Evolutionary conservation across 768 basidiomycete species (phyloP).

Genomic region (Steccherinum ochraceum): DNA sequence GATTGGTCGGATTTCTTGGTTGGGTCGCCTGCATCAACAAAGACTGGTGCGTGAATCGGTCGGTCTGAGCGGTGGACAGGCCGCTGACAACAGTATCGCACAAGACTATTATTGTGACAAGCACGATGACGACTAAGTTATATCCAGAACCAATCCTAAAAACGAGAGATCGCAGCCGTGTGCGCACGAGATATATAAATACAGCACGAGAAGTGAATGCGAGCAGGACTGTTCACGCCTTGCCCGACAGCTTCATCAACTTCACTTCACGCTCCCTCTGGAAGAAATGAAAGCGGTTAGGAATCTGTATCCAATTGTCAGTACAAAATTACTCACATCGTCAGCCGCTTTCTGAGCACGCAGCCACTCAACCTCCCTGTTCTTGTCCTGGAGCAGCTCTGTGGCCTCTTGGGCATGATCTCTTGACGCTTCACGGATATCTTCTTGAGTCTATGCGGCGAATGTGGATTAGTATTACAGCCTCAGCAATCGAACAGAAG

Average conservation of each 20-base stretch:
- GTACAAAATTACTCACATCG: constrained; percentile 34
- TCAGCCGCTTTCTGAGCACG: constrained; percentile 61
- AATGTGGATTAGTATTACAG: background rate
- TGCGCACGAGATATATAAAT: no score
- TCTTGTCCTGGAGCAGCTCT: constrained; percentile 60
- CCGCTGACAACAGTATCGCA: no score
- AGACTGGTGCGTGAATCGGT: no score
- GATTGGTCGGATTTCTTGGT: no score
- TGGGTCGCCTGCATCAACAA: no score
- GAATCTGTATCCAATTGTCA: background rate
- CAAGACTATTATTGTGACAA: no score
- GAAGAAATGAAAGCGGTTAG: background rate
- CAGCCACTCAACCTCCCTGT: constrained; percentile 65
- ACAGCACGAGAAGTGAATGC: no score
- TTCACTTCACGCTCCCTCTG: constrained; percentile 53
- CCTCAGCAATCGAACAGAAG: background rate
- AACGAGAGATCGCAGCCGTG: no score
- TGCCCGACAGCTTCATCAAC: constrained; percentile 36
- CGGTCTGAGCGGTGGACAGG: no score
- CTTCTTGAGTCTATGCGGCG: constrained; percentile 14
- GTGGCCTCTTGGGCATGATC: constrained; percentile 54
- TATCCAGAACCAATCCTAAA: no score
- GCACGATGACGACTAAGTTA: no score
- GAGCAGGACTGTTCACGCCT: no score
- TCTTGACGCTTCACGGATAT: constrained; percentile 39